These are phyloP conservation scores for Xanthoparmelia taractica DNA, from an alignment of 495 filamentous ascomycete species.

Conservation along the genomic window DNA sequence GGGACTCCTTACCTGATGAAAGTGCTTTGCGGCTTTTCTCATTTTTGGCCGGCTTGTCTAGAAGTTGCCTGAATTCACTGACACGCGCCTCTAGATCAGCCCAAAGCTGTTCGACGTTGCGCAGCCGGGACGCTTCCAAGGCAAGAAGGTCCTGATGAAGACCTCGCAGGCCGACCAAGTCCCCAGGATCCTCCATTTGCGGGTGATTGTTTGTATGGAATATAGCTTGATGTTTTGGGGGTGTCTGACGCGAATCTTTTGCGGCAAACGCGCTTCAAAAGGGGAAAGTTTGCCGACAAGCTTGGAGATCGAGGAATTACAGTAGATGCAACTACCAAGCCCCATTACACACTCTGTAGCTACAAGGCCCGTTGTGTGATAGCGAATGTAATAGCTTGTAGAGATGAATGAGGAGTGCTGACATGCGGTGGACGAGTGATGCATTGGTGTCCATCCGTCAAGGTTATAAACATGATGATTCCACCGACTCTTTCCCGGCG, in stretches of 20 bases:
- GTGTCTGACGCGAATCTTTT: slow-evolving; percentile 9
- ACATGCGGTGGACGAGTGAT: neutral
- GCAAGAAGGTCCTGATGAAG: slow-evolving; percentile 72
- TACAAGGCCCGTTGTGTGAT: neutral
- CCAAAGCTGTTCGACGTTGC: slow-evolving; percentile 55
- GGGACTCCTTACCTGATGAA: slow-evolving; percentile 39
- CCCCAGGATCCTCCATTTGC: slow-evolving; percentile 58
- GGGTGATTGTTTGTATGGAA: neutral
- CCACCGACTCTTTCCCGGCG: neutral
- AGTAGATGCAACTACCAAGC: no score
- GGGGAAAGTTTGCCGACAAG: neutral
- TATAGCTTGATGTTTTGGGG: neutral
- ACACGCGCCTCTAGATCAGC: slow-evolving; percentile 61
- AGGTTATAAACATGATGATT: neutral
- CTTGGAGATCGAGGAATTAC: no score
- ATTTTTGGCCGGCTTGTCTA: slow-evolving; percentile 67
- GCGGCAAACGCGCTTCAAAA: slow-evolving; percentile 15
- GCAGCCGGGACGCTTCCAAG: slow-evolving; percentile 52
- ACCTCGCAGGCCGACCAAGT: slow-evolving; percentile 60
- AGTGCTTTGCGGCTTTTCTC: slow-evolving; percentile 56
- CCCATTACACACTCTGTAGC: neutral
- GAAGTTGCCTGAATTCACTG: slow-evolving; percentile 64
- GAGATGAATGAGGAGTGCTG: neutral
- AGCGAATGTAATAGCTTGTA: neutral
- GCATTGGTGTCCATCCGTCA: neutral